These are phyloP conservation scores for Eucalyptus virginea DNA, from an alignment of 345 rosid species.

Conservation along the genomic window DNA sequence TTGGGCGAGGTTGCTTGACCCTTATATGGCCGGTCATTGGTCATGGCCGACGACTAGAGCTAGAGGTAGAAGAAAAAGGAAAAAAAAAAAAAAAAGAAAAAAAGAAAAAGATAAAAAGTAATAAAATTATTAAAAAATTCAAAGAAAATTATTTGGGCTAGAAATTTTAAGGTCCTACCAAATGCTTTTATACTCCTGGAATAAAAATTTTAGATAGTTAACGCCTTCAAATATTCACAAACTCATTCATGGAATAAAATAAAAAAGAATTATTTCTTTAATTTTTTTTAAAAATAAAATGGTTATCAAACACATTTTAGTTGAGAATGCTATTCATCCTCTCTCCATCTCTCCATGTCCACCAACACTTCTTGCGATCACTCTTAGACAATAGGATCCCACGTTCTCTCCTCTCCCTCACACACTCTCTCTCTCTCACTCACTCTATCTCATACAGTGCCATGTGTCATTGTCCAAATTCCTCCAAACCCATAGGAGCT, in stretches of 20 bases:
- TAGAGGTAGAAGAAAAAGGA: no score
- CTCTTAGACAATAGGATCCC: neutral
- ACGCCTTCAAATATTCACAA: fast-evolving
- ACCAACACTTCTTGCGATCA: neutral
- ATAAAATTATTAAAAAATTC: no score
- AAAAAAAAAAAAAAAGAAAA: no score
- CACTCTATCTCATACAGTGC: neutral
- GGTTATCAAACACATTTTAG: fast-evolving
- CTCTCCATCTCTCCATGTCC: neutral
- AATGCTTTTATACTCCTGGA: no score
- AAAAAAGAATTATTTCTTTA: no score
- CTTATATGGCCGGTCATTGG: fast-evolving
- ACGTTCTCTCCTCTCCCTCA: neutral
- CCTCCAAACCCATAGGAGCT: neutral
- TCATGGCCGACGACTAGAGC: fast-evolving
- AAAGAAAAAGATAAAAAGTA: no score
- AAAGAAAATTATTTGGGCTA: no score
- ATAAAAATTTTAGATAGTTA: fast-evolving
- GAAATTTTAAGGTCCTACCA: no score
- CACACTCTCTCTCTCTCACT: neutral
- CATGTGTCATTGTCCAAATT: neutral
- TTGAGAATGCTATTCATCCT: neutral
- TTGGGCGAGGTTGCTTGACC: fast-evolving
- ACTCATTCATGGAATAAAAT: no score
- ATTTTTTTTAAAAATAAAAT: fast-evolving